phyloP scores from a whole-genome alignment of 2,329 filamentous ascomycete species.

The Fusarium acutatum region DNA sequence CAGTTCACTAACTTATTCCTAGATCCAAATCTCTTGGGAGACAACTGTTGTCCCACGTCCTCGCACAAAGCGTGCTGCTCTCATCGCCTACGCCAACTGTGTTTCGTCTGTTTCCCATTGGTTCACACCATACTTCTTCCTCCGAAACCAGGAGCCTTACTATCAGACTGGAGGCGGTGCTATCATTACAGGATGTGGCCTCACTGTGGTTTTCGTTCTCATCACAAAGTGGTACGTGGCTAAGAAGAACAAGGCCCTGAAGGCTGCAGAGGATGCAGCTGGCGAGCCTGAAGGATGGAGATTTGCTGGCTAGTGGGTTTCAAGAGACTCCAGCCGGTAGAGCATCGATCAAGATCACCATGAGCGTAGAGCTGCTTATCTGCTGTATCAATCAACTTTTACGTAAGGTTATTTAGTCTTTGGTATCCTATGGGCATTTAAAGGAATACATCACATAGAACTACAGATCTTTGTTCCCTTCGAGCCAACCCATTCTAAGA shows the following conservation, averaged over 20 bases:
- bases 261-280: constrained; percentile 23
- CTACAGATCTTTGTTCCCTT: neutral
- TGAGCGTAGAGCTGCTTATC: fast-evolving
- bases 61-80: constrained; percentile 51
- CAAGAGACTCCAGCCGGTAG: fast-evolving
- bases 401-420: neutral
- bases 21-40: constrained; percentile 51
- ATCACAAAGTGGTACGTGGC: constrained; percentile 34
- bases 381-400: too few relatives aligned
- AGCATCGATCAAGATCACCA: fast-evolving
- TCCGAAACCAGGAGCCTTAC: constrained; percentile 42
- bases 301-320: neutral
- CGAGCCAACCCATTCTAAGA: neutral
- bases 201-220: constrained; percentile 26
- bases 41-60: constrained; percentile 52
- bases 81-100: constrained; percentile 54
- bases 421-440: too few relatives aligned
- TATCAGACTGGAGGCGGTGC: constrained; percentile 43
- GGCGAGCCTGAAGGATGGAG: constrained; percentile 26
- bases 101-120: constrained; percentile 52
- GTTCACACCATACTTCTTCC: constrained; percentile 53
- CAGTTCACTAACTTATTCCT: fast-evolving
- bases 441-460: too few relatives aligned
- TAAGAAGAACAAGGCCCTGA: constrained; percentile 40
- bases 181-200: constrained; percentile 40